Base-by-base conservation (phyloP, 768 basidiomycete genomes). In the Boletus coccyginus region DNA sequence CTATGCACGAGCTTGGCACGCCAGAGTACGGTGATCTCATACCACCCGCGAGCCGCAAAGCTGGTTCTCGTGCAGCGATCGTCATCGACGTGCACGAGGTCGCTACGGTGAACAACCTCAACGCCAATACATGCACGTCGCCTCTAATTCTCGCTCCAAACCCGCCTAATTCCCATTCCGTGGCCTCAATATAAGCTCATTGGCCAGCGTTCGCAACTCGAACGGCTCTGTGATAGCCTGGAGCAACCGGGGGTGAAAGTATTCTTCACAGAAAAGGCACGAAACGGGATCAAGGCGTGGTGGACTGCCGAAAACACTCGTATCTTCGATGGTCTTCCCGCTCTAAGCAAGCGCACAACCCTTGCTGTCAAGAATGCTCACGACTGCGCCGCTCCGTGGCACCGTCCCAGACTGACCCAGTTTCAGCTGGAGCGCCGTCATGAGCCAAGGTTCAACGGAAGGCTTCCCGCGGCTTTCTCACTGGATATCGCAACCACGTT, bases 71-170 rank as follows among this genome's bases (percentile, higher is more conserved):
- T 24, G 77, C 84, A 7, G 76, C 81, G 35, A 84, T 88, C 59
- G 73, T 85, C 51, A 63, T 90, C 17, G 79, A 87, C 58, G 77
- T 88, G 11, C 74, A 80, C 66, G 82, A 82, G 72, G 83, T 87
- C n/a, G 75, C 73, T 36, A 73, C 76, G 0, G 79, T 81, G 51
- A 56, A 77, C 65, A 40, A 16, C 11, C 27, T 10, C 3, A 7
- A 17, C 7, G 16, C 17, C 19, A 16, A 7, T 19, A 40, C 5
- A 32, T n/a, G 6, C 27, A 16, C 14, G 3, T 46, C 32, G 17
- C 40, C 12, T 33, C 27, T 52, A 10, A 63, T 9, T 3, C 13
- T 36, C 13, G 2, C 8, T 38, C 38, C 11, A 3, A 52, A 16
- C 21, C 27, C 13, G 21, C 19, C 27, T 57, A 88, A 87, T 85